Evolutionary conservation across 2,329 filamentous ascomycete genomes (phyloP), one percentile per base, ranked within the genome.

Genomic region (Neopestalotiopsis clavispora): DNA sequence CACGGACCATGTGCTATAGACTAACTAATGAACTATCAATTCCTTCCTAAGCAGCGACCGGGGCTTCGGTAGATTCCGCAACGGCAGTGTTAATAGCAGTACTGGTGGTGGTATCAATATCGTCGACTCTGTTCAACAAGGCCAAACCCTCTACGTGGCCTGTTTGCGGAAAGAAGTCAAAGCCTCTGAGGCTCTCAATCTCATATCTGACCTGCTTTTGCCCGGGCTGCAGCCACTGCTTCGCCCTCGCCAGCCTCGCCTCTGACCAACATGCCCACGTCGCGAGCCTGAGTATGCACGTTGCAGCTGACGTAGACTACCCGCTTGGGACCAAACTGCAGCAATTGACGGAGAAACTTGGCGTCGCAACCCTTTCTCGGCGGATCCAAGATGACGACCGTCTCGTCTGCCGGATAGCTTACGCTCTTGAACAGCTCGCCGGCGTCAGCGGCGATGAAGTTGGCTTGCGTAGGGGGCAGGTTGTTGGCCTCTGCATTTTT

Each of bases 251-350:
- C 75, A 17, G 80, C 79, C 75, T 89, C 81, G 0, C 95, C 94
- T 45, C 91, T 87, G 1, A 98, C 94, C 75, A 99, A 82, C 70
- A 95, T 89, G 0, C 95, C 96, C 0, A 99, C 91, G 80, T 99
- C 96, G 66, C 96, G 85, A 14, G 96, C 96, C 86, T 98, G 96
- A 9, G 95, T 98, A 78, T 99, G 96, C 72, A 99, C 96, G 77
- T 99, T 99, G 76, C 96, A 99, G 78, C 93, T 97, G 56, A 99
- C 95, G 79, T 99, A 99, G 4, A 97, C 90, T 12, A 99, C 89
- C 69, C 96, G 86, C 72, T 86, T 86, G 0, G 96, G 95, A 0
- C 87, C 92, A 75, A 93, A 98, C 5, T 84, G 81, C 67, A 98
- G 83, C 75, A 99, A 81, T 83, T 99, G 96, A 17, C 84, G 81